Percentiles rank a stretch among this genome's conserved stretches.
Conservation (phyloP, 1,284 basidiomycete genomes). For the Grifola frondosa region DNA sequence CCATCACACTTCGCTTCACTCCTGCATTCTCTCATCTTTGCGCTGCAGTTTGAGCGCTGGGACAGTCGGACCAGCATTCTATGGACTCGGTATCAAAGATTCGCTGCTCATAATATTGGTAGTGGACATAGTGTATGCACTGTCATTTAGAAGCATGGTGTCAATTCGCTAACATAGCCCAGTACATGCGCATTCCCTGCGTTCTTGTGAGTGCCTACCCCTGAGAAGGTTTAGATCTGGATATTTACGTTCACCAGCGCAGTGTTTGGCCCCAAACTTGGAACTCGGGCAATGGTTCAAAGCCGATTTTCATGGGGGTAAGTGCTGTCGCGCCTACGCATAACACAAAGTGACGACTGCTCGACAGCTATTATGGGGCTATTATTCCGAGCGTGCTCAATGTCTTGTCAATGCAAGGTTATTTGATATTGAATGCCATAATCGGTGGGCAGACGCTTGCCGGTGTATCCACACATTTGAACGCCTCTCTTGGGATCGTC, state of each 20-base stretch:
- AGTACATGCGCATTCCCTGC: slow-evolving; percentile 39
- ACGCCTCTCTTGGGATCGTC: slow-evolving; percentile 69
- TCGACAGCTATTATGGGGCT: slow-evolving; percentile 57
- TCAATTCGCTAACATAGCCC: background rate
- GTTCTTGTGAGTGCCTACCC: slow-evolving; percentile 47
- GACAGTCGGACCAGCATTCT: slow-evolving; percentile 59
- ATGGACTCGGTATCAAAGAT: slow-evolving; percentile 51
- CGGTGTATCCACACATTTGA: slow-evolving; percentile 50
- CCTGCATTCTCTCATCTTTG: background rate
- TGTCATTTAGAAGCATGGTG: slow-evolving; percentile 1
- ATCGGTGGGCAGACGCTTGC: slow-evolving; percentile 74
- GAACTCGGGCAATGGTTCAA: slow-evolving; percentile 63
- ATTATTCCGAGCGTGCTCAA: slow-evolving; percentile 67
- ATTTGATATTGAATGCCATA: slow-evolving; percentile 71
- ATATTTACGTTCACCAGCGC: slow-evolving; percentile 34
- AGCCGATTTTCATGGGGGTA: slow-evolving; percentile 57
- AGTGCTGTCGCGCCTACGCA: background rate
- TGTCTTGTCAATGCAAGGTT: slow-evolving; percentile 63
- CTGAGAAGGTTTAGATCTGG: background rate
- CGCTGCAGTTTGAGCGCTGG: slow-evolving; percentile 49
- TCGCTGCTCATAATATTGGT: slow-evolving; percentile 52
- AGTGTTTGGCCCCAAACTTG: slow-evolving; percentile 60
- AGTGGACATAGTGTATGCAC: slow-evolving; percentile 51
- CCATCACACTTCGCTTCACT: background rate
- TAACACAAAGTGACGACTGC: background rate